Evolutionary conservation across 306 rosid genomes (phyloP).

Genomic region (Fagus sylvatica): DNA sequence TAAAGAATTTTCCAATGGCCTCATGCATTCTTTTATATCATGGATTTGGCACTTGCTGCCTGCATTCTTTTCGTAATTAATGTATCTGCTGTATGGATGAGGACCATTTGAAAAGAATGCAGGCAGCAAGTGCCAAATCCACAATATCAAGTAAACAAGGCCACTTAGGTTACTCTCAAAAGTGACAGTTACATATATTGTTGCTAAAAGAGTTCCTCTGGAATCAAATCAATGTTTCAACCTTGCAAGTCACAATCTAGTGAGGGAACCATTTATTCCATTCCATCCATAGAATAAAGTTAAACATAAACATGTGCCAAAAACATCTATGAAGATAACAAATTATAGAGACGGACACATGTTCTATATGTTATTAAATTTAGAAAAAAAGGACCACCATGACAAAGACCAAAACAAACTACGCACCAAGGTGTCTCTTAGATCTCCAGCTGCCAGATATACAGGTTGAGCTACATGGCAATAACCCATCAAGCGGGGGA

Average conservation of each 20-base stretch:
- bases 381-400: neutral
- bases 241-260: neutral
- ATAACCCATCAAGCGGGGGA: constrained; percentile 96
- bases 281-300: neutral
- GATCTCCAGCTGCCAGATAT: constrained; percentile 77
- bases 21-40: neutral
- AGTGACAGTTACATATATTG: neutral
- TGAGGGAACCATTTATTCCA: neutral
- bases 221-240: constrained; percentile 13
- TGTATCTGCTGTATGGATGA: neutral
- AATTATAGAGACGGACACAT: neutral
- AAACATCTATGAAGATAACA: neutral
- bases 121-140: neutral
- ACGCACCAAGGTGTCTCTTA: constrained; percentile 67
- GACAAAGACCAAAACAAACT: constrained; percentile 13
- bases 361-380: neutral
- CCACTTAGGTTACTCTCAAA: neutral
- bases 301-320: neutral
- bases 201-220: neutral
- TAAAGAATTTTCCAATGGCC: neutral
- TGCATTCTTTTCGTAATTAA: neutral
- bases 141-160: constrained; percentile 4
- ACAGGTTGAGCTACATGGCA: constrained; percentile 95
- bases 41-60: neutral
- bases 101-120: neutral